phyloP scores from a whole-genome alignment of 345 rosid genomes.

The Abelmoschus esculentus region DNA sequence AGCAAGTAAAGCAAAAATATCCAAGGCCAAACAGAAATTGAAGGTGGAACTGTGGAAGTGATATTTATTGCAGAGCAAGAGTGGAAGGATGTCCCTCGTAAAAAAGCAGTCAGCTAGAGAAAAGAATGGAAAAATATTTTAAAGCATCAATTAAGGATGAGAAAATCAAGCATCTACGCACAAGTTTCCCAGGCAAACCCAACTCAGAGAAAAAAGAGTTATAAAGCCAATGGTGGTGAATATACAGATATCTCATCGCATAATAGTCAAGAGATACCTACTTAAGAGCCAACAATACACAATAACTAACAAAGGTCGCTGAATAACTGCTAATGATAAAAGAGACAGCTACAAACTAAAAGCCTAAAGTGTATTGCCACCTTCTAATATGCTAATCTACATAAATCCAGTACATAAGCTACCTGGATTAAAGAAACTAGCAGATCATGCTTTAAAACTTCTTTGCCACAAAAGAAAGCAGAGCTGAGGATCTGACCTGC shows the following conservation, averaged over 20 bases:
- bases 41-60: neutral
- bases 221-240: neutral
- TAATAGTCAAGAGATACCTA: too few species aligned
- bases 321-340: neutral
- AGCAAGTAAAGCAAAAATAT: neutral
- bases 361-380: neutral
- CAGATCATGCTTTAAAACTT: constrained; percentile 26
- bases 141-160: neutral
- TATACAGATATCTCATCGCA: too few species aligned
- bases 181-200: neutral
- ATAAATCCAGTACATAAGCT: constrained; percentile 14
- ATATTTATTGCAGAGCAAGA: neutral
- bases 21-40: neutral
- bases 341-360: neutral
- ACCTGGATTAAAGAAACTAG: constrained; percentile 18
- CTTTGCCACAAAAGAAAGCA: constrained; percentile 27
- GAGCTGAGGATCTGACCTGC: constrained; percentile 61
- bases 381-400: neutral
- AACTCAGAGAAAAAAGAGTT: neutral
- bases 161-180: neutral
- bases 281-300: too few species aligned
- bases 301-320: neutral
- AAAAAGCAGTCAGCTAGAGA: neutral
- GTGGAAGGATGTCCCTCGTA: neutral
- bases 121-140: neutral